A percentile compares a stretch with the other conserved stretches of the same genome.
Conservation (phyloP, 1,284 basidiomycete genomes). For the Heterobasidion parviporum region DNA sequence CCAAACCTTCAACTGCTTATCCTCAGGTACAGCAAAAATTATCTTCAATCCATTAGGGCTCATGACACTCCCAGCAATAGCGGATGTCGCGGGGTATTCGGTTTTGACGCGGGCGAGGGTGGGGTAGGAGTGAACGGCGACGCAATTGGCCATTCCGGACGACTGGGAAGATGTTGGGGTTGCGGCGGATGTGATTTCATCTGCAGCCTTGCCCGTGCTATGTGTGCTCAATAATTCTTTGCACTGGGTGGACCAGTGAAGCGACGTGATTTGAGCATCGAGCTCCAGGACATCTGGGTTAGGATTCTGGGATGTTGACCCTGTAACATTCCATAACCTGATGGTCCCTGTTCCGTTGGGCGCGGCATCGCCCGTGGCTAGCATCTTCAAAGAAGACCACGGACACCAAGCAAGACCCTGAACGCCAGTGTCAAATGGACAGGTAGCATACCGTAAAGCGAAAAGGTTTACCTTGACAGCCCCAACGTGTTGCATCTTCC, state of each 20-base stretch:
- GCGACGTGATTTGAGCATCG: slow-evolving; percentile 66
- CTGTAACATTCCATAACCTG: slow-evolving; percentile 64
- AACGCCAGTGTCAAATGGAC: not conserved
- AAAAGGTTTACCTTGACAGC: slow-evolving; percentile 15
- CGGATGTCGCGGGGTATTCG: slow-evolving; percentile 29
- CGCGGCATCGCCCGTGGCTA: slow-evolving; percentile 78
- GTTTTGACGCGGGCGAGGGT: slow-evolving; percentile 36
- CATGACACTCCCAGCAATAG: slow-evolving; percentile 36
- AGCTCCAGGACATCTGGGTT: slow-evolving; percentile 51
- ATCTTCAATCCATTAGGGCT: slow-evolving; percentile 40
- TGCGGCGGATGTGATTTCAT: slow-evolving; percentile 12
- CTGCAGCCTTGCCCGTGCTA: slow-evolving; percentile 34
- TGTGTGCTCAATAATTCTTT: slow-evolving; percentile 88
- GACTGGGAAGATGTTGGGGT: slow-evolving; percentile 1
- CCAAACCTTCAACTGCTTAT: slow-evolving; percentile 41
- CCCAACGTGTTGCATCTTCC: slow-evolving; percentile 31
- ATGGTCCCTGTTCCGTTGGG: slow-evolving; percentile 59
- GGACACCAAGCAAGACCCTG: slow-evolving; percentile 90
- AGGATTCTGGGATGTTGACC: slow-evolving; percentile 25
- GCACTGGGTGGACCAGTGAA: slow-evolving; percentile 81
- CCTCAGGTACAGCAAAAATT: slow-evolving; percentile 38
- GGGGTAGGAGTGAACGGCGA: slow-evolving; percentile 51
- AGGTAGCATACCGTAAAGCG: slow-evolving; percentile 1
- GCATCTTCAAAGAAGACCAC: slow-evolving; percentile 69
- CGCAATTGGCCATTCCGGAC: slow-evolving; percentile 30